Percentiles rank a stretch among this genome's conserved stretches.
phyloP scores from a whole-genome alignment of 2,329 filamentous ascomycete genomes.

The Thelonectria olida region DNA sequence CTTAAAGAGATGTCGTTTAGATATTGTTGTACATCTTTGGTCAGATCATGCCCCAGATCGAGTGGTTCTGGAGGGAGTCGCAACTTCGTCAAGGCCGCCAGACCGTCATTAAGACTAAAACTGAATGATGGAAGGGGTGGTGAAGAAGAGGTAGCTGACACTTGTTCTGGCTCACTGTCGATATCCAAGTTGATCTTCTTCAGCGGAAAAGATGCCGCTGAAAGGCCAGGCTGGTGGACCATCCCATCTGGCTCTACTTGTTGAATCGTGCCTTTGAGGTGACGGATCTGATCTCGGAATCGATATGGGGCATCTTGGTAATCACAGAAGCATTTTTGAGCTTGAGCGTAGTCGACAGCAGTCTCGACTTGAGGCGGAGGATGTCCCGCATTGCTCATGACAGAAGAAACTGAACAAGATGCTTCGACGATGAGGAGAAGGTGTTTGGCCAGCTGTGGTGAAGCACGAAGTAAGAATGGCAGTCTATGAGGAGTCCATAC shows the following conservation, averaged over 20 bases:
- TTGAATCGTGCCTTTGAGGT: conserved; percentile 28
- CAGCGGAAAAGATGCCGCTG: conserved; percentile 24
- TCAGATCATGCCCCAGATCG: conserved; percentile 34
- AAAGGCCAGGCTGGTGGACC: conserved; percentile 34
- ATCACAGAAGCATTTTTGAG: conserved; percentile 39
- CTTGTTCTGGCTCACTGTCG: not conserved
- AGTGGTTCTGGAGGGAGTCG: conserved; percentile 35
- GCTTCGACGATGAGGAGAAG: not conserved
- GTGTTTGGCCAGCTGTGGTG: not conserved
- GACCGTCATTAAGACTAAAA: not conserved
- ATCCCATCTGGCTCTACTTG: conserved; percentile 24
- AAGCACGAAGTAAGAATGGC: not conserved
- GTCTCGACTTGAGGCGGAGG: conserved; percentile 7
- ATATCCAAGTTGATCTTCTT: conserved; percentile 21
- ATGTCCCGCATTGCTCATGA: not conserved
- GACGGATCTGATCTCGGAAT: conserved; percentile 34
- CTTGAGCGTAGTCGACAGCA: conserved; percentile 39
- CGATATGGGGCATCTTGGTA: conserved; percentile 39
- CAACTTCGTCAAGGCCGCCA: conserved; percentile 14
- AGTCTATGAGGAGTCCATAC: not conserved
- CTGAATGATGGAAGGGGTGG: not conserved
- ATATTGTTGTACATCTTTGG: conserved; percentile 36
- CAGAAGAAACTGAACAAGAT: not conserved
- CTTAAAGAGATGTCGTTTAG: conserved; percentile 26
- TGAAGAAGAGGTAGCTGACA: not conserved